Conservation (phyloP, 2,329 filamentous ascomycete species). For the Arthrobotrys iridis region DNA sequence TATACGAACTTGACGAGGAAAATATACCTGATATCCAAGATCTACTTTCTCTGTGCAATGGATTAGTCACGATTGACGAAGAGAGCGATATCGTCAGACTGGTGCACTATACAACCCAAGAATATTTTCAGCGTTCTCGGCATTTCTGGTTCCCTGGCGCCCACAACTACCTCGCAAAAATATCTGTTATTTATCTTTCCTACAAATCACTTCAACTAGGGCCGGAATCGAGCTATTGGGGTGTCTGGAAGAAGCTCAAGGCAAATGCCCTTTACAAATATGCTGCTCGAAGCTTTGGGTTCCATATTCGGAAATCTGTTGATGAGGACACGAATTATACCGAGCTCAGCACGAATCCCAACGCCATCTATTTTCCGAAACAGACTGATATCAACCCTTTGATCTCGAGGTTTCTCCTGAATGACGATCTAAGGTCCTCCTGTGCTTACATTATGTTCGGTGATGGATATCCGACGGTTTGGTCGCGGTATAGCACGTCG, state of each 20-base stretch:
- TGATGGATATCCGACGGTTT: no score
- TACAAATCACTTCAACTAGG: conserved; percentile 15
- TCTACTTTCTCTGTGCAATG: conserved; percentile 55
- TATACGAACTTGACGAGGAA: not conserved
- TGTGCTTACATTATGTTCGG: not conserved
- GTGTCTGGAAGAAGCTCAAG: not conserved
- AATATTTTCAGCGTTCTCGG: conserved; percentile 56
- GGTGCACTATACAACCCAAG: conserved; percentile 59
- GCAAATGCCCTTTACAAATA: conserved; percentile 6
- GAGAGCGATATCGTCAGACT: conserved; percentile 57
- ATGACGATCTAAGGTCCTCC: not conserved
- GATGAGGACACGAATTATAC: not conserved
- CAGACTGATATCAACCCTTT: conserved; percentile 57
- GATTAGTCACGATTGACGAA: conserved; percentile 58
- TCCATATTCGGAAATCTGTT: not conserved
- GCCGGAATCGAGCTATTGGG: not conserved
- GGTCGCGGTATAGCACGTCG: no score
- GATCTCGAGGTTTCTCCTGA: not conserved
- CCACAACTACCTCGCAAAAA: conserved; percentile 9
- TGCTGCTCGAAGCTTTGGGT: conserved; percentile 10
- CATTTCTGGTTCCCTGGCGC: not conserved
- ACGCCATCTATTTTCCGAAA: conserved; percentile 55
- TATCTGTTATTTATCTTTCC: conserved; percentile 17
- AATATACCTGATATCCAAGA: conserved; percentile 12
- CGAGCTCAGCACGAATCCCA: not conserved